phyloP scores from a whole-genome alignment of 2,329 filamentous ascomycete species.

The Arthrobotrys musiformis region DNA sequence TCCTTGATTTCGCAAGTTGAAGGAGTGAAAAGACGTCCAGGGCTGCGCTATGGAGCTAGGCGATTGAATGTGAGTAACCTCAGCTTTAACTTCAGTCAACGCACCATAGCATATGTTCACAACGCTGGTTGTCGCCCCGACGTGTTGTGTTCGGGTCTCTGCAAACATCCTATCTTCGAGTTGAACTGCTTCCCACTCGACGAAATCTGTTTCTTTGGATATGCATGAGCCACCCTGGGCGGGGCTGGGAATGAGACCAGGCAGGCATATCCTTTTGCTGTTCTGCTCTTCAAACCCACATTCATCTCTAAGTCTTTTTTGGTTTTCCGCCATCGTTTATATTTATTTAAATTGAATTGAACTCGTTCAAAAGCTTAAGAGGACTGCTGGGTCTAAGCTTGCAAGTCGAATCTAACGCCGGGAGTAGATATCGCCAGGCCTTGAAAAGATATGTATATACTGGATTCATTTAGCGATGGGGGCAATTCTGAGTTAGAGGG shows the following conservation, averaged over 20 bases:
- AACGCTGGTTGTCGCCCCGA: neutral
- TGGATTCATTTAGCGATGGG: too few species aligned
- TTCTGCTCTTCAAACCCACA: neutral
- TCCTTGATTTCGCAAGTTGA: neutral
- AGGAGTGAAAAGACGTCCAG: neutral
- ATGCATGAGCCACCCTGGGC: neutral
- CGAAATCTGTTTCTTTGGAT: neutral
- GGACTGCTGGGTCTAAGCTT: too few species aligned
- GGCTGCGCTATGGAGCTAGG: neutral
- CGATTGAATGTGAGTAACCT: neutral
- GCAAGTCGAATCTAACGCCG: too few species aligned
- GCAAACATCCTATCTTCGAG: too few species aligned
- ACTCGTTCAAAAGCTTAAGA: too few species aligned
- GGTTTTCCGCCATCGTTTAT: neutral
- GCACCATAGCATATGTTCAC: neutral
- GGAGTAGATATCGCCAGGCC: too few species aligned
- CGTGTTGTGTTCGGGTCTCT: neutral
- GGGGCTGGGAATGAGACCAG: too few species aligned
- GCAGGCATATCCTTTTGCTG: neutral
- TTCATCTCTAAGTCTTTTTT: neutral
- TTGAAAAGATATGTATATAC: too few species aligned
- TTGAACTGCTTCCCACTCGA: neutral
- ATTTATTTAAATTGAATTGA: too few species aligned
- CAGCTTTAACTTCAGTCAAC: neutral
- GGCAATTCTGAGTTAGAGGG: too few species aligned